Percentiles rank a stretch among this genome's conserved stretches.
Evolutionary conservation across 2,329 filamentous ascomycete species (phyloP).

Genomic region (Nannizziopsis barbatae): DNA sequence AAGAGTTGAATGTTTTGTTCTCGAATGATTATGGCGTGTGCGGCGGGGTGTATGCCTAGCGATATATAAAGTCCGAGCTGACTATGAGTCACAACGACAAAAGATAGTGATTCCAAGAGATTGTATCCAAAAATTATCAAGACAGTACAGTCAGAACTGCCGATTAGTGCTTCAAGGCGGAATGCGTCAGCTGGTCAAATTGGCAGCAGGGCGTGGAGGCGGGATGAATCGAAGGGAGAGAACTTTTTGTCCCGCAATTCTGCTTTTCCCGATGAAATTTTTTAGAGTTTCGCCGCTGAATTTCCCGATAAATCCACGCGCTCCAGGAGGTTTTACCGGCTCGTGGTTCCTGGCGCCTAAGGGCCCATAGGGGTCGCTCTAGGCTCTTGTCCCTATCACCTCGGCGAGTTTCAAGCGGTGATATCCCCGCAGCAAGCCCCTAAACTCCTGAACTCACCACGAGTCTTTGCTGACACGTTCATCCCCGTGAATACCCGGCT

Average conservation of each 20-base stretch:
- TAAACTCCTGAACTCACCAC: no score
- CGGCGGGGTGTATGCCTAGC: neutral
- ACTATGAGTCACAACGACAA: no score
- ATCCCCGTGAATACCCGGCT: conserved; percentile 7
- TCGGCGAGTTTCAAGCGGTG: no score
- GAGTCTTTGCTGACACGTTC: no score
- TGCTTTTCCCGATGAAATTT: neutral
- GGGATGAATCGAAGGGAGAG: neutral
- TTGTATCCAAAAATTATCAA: no score
- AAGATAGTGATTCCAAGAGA: neutral
- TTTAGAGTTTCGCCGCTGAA: conserved; percentile 5
- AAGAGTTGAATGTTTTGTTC: neutral
- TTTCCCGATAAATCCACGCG: conserved; percentile 3
- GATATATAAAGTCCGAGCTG: no score
- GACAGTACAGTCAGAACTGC: no score
- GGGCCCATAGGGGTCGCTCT: no score
- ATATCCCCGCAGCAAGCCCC: no score
- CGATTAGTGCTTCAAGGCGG: no score
- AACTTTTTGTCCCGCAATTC: no score
- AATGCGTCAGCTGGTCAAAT: neutral
- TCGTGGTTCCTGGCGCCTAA: neutral
- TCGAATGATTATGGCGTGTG: neutral
- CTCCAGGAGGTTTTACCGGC: neutral
- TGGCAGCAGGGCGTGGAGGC: conserved; percentile 4
- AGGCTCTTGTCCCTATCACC: no score